Conservation (phyloP, 1,284 basidiomycete species). For the Marasmius sp. region DNA sequence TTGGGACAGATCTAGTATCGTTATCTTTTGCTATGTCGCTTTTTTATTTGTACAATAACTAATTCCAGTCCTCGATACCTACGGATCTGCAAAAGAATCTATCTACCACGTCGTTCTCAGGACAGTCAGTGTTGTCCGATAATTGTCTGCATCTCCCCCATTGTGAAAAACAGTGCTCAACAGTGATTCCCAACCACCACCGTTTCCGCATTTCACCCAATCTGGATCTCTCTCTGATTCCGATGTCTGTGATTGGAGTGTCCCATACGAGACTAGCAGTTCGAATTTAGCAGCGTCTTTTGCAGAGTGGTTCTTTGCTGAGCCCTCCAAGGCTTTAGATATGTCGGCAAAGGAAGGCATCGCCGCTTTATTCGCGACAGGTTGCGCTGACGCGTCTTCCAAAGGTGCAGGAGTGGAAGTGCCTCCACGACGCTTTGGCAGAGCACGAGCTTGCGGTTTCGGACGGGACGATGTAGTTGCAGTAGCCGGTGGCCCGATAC, state of each 20-base stretch:
- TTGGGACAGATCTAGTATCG: background rate
- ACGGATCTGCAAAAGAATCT: background rate
- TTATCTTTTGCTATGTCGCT: background rate
- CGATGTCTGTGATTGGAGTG: constrained; percentile 35
- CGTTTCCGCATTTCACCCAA: constrained; percentile 41
- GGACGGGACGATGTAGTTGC: constrained; percentile 11
- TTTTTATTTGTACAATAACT: background rate
- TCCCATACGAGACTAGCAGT: constrained; percentile 46
- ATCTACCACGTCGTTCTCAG: background rate
- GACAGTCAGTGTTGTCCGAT: constrained; percentile 1
- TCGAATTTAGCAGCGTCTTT: constrained; percentile 41
- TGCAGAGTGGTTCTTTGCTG: background rate
- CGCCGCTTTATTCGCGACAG: constrained; percentile 25
- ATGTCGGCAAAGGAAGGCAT: constrained; percentile 34
- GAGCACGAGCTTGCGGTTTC: constrained; percentile 31
- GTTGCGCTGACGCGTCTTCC: constrained; percentile 18
- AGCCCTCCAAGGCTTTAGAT: constrained; percentile 29
- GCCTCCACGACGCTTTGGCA: constrained; percentile 25
- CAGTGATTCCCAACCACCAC: constrained; percentile 31
- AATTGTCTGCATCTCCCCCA: background rate
- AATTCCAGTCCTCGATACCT: background rate
- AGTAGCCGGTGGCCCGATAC: constrained; percentile 27
- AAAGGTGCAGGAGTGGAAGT: constrained; percentile 11
- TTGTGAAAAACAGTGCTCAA: constrained; percentile 31
- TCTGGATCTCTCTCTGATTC: constrained; percentile 36